These are phyloP conservation scores for Neostapfia colusana DNA, from an alignment of 176 grass and related monocot species.

Conservation along the genomic window DNA sequence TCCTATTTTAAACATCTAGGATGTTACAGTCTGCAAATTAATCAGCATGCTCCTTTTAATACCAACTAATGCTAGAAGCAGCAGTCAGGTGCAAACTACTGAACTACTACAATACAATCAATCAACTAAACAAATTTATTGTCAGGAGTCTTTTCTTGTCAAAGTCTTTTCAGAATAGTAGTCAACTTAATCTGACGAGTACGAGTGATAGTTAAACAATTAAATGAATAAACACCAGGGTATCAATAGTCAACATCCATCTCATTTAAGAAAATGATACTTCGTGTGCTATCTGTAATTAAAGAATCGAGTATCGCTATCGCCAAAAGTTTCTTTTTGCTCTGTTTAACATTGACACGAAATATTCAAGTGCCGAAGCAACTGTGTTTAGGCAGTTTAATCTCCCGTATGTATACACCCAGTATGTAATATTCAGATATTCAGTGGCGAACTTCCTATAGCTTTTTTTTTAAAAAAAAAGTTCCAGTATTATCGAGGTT, in stretches of 20 bases:
- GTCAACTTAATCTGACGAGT: neutral
- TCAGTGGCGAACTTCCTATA: neutral
- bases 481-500: neutral
- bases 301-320: neutral
- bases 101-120: slow-evolving; percentile 4
- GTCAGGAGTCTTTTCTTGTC: neutral
- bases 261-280: neutral
- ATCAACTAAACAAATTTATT: neutral
- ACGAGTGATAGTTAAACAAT: neutral
- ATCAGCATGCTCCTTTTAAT: neutral
- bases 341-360: neutral
- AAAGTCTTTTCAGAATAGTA: neutral
- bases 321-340: neutral
- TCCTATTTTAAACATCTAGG: too few species aligned
- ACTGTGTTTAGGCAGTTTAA: too few species aligned
- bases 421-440: too few species aligned
- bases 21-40: too few species aligned
- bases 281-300: neutral
- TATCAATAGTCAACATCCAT: slow-evolving; percentile 7
- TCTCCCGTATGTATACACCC: neutral
- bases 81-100: neutral
- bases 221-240: neutral
- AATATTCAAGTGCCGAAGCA: neutral
- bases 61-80: neutral
- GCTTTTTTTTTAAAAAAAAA: neutral